Percentiles rank a stretch among this genome's conserved stretches.
These are phyloP conservation scores for Xylariaceae sp. DNA, from an alignment of 2,329 filamentous ascomycete genomes.

Conservation along the genomic window DNA sequence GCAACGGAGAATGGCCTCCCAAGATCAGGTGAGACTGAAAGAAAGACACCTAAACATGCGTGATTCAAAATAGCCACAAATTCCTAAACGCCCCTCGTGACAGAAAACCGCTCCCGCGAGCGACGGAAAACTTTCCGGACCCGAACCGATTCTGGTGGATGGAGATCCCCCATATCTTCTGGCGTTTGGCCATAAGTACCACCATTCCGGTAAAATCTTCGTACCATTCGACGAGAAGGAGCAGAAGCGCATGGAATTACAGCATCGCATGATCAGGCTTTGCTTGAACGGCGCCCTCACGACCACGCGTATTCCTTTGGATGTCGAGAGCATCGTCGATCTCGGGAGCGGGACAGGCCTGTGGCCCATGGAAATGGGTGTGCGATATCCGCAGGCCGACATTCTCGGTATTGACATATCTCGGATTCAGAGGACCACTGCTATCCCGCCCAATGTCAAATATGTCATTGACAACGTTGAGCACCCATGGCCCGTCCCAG, in stretches of 20 bases:
- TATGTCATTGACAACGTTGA: constrained; percentile 57
- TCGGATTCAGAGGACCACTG: constrained; percentile 36
- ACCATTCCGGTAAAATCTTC: constrained; percentile 29
- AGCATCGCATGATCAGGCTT: constrained; percentile 27
- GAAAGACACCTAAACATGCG: neutral
- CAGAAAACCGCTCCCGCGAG: constrained; percentile 15
- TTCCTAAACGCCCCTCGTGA: constrained; percentile 4
- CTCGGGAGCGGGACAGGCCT: constrained; percentile 40
- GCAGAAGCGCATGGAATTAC: constrained; percentile 25
- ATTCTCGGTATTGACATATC: constrained; percentile 40
- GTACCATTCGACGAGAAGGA: constrained; percentile 30
- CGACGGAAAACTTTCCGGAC: constrained; percentile 12
- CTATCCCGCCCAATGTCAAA: constrained; percentile 53
- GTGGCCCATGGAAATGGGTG: constrained; percentile 42
- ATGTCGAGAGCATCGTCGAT: constrained; percentile 35
- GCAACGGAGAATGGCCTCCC: constrained; percentile 12
- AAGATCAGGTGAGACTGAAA: constrained; percentile 14
- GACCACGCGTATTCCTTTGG: constrained; percentile 27
- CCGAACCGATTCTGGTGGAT: constrained; percentile 12
- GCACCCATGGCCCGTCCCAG: constrained; percentile 37
- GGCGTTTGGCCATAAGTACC: constrained; percentile 29
- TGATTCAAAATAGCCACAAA: neutral
- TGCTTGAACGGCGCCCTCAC: constrained; percentile 30
- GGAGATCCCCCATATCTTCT: constrained; percentile 23
- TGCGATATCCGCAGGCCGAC: constrained; percentile 35